A percentile compares a stretch with the other conserved stretches of the same genome.
These are phyloP conservation scores for Tricholoma sp. DNA, from an alignment of 768 basidiomycete genomes.

Conservation along the genomic window DNA sequence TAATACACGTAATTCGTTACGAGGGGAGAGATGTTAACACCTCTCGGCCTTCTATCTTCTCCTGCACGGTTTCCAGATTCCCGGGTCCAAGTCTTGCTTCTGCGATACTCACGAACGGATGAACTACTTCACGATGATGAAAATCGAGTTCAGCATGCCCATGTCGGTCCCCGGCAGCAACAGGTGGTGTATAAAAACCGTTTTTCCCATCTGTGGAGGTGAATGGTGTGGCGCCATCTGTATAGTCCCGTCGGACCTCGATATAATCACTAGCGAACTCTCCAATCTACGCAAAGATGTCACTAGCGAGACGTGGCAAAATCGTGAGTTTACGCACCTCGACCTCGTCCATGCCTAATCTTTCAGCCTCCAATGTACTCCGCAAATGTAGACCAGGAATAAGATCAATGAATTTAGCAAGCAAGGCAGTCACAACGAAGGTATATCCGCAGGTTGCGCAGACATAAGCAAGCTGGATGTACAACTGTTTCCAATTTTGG, in stretches of 20 bases:
- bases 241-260: constrained; percentile 62
- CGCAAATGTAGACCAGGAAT: constrained; percentile 56
- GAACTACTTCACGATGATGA: neutral
- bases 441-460: constrained; percentile 53
- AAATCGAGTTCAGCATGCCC: constrained; percentile 32
- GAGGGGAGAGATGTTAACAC: constrained; percentile 9
- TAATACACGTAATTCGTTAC: constrained; percentile 2
- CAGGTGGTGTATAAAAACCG: constrained; percentile 17
- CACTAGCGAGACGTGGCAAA: neutral
- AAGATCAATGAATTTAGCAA: constrained; percentile 53
- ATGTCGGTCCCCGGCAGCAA: constrained; percentile 35
- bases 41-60: constrained; percentile 25
- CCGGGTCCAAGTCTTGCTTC: neutral
- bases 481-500: constrained; percentile 73
- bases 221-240: constrained; percentile 44
- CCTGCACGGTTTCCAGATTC: constrained; percentile 18
- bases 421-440: constrained; percentile 54
- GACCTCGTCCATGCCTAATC: constrained; percentile 63
- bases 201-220: constrained; percentile 17
- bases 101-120: neutral
- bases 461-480: constrained; percentile 68
- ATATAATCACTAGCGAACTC: constrained; percentile 69
- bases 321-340: constrained; percentile 41
- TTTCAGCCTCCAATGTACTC: constrained; percentile 51
- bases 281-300: constrained; percentile 41